Base-by-base conservation (phyloP, 1,139 yeast genomes). In the Entelexis sorbosivorans region DNA sequence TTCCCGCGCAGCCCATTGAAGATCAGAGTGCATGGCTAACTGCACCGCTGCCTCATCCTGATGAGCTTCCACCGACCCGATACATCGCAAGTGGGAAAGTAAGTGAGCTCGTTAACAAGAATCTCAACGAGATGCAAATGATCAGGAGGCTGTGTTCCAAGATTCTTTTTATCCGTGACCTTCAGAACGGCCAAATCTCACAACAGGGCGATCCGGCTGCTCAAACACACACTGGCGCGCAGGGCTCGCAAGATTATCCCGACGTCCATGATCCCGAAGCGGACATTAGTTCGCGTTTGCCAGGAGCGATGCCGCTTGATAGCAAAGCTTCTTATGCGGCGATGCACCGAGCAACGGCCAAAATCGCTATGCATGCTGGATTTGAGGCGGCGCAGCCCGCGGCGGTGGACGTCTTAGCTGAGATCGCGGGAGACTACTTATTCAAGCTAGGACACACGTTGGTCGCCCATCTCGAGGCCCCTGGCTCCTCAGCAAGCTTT, bases 291-390 rank as follows among this genome's bases (percentile, higher is more conserved):
- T 84, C 95, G 0, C 79, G 83, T 56, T 70, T 89, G 29, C 78
- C 80, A 0, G 74, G 81, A 56, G 87, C 87, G 53, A 86, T 81
- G 56, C 68, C 72, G 11, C 70, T 73, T 63, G 74, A 75, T 51
- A 73, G 71, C 24, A 78, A 75, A 2, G 73, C 87, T 13, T 83
- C 87, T 28, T 77, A 75, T 61, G 73, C 79, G 1, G 80, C 85
- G 0, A 67, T 93, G 68, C 74, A 79, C 58, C 78, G 85, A 58
- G 77, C 81, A 45, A 77, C 86, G 1, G 78, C 89, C 16, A 87
- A 88, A 56, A 71, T 93, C 26, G 80, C 87, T 1, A 91, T 91
- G 97, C 85, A 87, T 52, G 82, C 85, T 34, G 99, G 99, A 0
- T 93, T 86, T 69, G 97, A 93, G 68, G 73, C 82, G 1, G 78